Evolutionary conservation across 2,329 filamentous ascomycete species (phyloP).

Genomic region (Fusarium sp.): DNA sequence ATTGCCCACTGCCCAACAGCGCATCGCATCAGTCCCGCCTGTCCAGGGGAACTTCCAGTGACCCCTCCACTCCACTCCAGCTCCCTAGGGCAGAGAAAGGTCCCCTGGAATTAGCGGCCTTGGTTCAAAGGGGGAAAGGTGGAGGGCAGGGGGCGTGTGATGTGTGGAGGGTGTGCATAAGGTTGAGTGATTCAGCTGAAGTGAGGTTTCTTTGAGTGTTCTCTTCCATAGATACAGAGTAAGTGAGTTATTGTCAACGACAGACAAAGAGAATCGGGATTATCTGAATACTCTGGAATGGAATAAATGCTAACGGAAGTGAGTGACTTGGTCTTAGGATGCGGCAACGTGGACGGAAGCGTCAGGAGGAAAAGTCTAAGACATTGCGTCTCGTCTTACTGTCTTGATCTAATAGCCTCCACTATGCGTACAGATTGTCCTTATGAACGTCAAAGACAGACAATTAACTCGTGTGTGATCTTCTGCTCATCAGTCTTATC

Average conservation of each 20-base stretch:
- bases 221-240: constrained; percentile 15
- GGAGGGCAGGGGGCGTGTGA: constrained; percentile 1
- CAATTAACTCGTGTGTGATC: no score
- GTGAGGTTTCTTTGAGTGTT: constrained; percentile 13
- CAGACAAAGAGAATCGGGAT: constrained; percentile 6
- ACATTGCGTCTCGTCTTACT: constrained; percentile 10
- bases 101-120: constrained; percentile 38
- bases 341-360: constrained; percentile 21
- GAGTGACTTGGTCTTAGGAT: constrained; percentile 24
- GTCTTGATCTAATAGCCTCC: constrained; percentile 3
- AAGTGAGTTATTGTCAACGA: not conserved
- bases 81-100: constrained; percentile 28
- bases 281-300: constrained; percentile 6
- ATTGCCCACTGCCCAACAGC: constrained; percentile 15
- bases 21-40: constrained; percentile 23
- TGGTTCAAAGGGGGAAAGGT: not conserved
- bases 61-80: constrained; percentile 13
- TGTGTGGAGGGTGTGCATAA: constrained; percentile 25
- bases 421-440: no score
- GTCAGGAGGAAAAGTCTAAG: constrained; percentile 33
- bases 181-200: constrained; percentile 3
- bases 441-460: no score
- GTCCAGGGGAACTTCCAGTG: not conserved
- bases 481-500: not conserved
- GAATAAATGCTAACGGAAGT: not conserved